Percentiles rank a stretch among this genome's conserved stretches.
Conservation (phyloP, 129 eudicot species). For the Lonicera japonica region DNA sequence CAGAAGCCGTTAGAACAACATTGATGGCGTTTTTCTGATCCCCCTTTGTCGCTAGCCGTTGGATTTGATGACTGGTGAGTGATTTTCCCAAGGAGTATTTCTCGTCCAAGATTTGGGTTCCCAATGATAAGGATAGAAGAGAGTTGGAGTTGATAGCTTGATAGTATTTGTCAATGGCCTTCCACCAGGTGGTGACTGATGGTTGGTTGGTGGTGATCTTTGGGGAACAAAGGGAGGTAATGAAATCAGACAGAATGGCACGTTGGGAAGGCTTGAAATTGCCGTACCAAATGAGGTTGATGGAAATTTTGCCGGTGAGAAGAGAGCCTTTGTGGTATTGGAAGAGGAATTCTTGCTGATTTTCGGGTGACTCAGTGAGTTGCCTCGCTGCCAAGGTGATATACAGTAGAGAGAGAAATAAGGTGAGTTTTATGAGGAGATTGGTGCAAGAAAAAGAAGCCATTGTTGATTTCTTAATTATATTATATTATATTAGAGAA, state of each 20-base stretch:
- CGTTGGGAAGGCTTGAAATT: slow-evolving; percentile 33
- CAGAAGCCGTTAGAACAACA: slow-evolving; percentile 45
- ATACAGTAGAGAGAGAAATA: slow-evolving; percentile 11
- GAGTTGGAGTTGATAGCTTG: slow-evolving; percentile 12
- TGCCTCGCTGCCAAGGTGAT: slow-evolving; percentile 21
- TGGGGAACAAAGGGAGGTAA: slow-evolving; percentile 26
- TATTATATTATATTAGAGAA: too few species aligned
- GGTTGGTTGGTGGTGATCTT: slow-evolving; percentile 17
- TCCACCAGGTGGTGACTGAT: slow-evolving; percentile 55
- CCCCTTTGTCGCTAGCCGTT: slow-evolving; percentile 33
- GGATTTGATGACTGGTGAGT: slow-evolving; percentile 22
- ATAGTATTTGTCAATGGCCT: slow-evolving; percentile 31
- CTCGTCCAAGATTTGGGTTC: slow-evolving; percentile 36
- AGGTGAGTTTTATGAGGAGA: background rate
- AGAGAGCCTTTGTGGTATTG: slow-evolving; percentile 46
- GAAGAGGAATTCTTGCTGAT: background rate
- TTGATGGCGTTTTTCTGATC: slow-evolving; percentile 31
- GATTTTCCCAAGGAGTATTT: slow-evolving; percentile 38
- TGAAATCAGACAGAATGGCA: slow-evolving; percentile 36
- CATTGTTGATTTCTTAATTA: background rate
- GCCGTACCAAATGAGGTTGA: slow-evolving; percentile 49
- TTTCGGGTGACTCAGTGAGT: slow-evolving; percentile 26
- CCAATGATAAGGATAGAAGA: slow-evolving; percentile 7
- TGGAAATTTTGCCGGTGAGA: slow-evolving; percentile 25
- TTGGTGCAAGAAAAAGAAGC: background rate